Base-by-base conservation (phyloP, 1,284 basidiomycete genomes). In the Melampsora americana region DNA sequence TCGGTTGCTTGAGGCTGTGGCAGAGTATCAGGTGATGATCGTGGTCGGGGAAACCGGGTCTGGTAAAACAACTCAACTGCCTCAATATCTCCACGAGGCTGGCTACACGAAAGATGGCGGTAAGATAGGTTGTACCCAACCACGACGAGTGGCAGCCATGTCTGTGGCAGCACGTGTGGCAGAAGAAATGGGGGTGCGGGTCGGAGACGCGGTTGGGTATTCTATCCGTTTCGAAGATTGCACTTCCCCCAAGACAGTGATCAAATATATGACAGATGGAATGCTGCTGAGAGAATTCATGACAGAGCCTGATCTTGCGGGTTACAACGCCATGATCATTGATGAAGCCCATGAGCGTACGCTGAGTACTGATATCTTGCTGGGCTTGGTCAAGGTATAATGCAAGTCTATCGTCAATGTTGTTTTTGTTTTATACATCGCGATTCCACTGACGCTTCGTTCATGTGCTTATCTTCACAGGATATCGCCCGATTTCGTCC, bases 201-300 rank as follows among this genome's bases (percentile, higher is more conserved):
- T 99, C 28, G 96, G 96, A 2, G 91, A 95, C 80, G 95, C 98
- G 84, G 95, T 98, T 78, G 96, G 96, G 18, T 99, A 99, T 84
- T 94, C 93, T 42, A 99, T 99, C 80, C 92, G 96, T 46, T 99
- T 99, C 85, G 96, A 99, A 84, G 95, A 99, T 83, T 96, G 94
- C 84, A 99, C 96, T 12, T 95, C 92, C 84, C 94, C 95, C 86
- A 98, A 94, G 86, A 97, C 95, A 1, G 90, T 94, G 48, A 86
- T 98, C 81, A 97, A 98, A 85, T 97, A 95, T 84, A 67, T 97
- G 95, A 97, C 94, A 64, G 95, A 97, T 82, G 95, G 95, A 64
- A 97, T 97, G 94, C 86, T 97, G n/a, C 84, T 97, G 64, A 88
- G 95, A 81, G 93, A 97, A 84, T 97, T 96, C 83, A 85, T 98